Evolutionary conservation across 2,329 filamentous ascomycete genomes (phyloP).

Genomic region (Fusarium sp.): DNA sequence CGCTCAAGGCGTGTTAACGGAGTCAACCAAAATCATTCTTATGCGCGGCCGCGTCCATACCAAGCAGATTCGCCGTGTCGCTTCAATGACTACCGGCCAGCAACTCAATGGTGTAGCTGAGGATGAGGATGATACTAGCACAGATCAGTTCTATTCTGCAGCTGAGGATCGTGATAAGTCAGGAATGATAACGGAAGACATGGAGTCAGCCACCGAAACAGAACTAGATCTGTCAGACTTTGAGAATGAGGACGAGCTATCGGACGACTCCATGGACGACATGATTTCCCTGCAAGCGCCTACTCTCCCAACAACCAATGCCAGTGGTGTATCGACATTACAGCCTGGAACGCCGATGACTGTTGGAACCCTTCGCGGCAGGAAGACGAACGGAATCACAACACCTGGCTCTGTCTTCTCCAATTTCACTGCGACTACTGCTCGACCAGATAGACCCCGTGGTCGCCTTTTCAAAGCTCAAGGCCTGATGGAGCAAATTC

Average conservation of each 20-base stretch:
- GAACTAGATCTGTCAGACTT: slow-evolving; percentile 71
- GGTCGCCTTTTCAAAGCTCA: slow-evolving; percentile 88
- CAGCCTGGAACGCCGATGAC: slow-evolving; percentile 86
- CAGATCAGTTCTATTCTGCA: slow-evolving; percentile 92
- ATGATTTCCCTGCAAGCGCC: slow-evolving; percentile 91
- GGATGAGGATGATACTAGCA: slow-evolving; percentile 83
- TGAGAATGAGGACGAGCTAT: slow-evolving; percentile 79
- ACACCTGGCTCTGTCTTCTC: slow-evolving; percentile 93
- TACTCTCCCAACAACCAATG: slow-evolving; percentile 78
- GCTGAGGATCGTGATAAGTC: slow-evolving; percentile 80
- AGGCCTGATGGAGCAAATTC: slow-evolving; percentile 77
- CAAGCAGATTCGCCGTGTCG: slow-evolving; percentile 63
- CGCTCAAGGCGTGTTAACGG: slow-evolving; percentile 82
- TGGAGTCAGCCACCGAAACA: slow-evolving; percentile 70
- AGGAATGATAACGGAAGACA: slow-evolving; percentile 68
- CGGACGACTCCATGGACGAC: slow-evolving; percentile 92
- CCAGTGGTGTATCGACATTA: slow-evolving; percentile 82
- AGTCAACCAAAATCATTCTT: slow-evolving; percentile 86
- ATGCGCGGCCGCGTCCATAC: slow-evolving; percentile 70
- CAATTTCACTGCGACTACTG: slow-evolving; percentile 85
- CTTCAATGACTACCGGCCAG: slow-evolving; percentile 57
- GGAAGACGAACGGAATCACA: slow-evolving; percentile 75
- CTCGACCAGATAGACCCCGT: slow-evolving; percentile 76
- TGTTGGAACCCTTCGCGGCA: slow-evolving; percentile 67
- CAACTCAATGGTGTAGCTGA: slow-evolving; percentile 68